Conservation (phyloP, 805 yeast genomes). For the Kodamaea kakaduensis region DNA sequence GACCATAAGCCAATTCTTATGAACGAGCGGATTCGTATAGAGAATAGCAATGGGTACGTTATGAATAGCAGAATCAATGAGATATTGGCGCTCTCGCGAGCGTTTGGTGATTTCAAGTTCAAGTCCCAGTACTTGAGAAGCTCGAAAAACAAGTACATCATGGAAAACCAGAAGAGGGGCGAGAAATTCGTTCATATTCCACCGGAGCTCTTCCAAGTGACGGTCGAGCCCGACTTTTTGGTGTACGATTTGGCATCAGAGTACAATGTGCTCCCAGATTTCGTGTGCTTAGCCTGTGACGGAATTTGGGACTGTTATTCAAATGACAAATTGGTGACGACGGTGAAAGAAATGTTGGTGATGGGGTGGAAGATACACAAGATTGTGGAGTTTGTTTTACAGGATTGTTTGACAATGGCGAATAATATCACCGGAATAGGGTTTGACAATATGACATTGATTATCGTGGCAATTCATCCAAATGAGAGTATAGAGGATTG, state of each 20-base stretch:
- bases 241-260: slow-evolving; percentile 28
- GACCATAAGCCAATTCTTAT: slow-evolving; percentile 43
- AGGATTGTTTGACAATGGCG: slow-evolving; percentile 66
- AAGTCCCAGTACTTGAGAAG: slow-evolving; percentile 35
- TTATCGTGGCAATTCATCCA: slow-evolving; percentile 61
- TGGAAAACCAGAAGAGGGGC: slow-evolving; percentile 14
- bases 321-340: slow-evolving; percentile 48
- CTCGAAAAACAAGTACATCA: slow-evolving; percentile 28
- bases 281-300: slow-evolving; percentile 41
- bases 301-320: slow-evolving; percentile 50
- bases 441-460: slow-evolving; percentile 76
- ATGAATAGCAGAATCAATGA: slow-evolving; percentile 39
- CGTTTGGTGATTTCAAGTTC: slow-evolving; percentile 43
- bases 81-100: slow-evolving; percentile 40
- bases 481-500: slow-evolving; percentile 48
- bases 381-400: slow-evolving; percentile 56
- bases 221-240: slow-evolving; percentile 41
- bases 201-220: slow-evolving; percentile 42
- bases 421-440: slow-evolving; percentile 75
- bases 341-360: slow-evolving; percentile 55
- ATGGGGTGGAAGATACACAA: slow-evolving; percentile 56
- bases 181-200: slow-evolving; percentile 30
- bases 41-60: slow-evolving; percentile 38
- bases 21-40: slow-evolving; percentile 43
- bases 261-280: slow-evolving; percentile 26